Percentiles rank a stretch among this genome's conserved stretches.
Evolutionary conservation across 805 yeast genomes (phyloP).

Genomic region (Yueomyces sp.): DNA sequence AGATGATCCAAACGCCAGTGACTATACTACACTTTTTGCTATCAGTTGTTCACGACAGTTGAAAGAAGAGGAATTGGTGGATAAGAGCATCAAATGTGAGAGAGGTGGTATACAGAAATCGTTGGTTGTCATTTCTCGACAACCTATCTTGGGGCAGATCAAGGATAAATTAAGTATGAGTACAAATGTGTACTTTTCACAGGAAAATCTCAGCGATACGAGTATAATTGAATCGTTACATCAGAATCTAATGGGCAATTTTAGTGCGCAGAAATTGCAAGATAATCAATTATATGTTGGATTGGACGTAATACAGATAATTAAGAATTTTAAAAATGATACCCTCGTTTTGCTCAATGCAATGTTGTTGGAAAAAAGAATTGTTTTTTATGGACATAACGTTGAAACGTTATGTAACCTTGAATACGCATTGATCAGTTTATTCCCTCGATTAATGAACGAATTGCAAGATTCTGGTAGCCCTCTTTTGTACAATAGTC

Average conservation of each 20-base stretch:
- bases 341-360: slow-evolving; percentile 63
- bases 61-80: slow-evolving; percentile 42
- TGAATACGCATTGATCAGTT: slow-evolving; percentile 71
- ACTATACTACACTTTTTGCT: slow-evolving; percentile 72
- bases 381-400: slow-evolving; percentile 67
- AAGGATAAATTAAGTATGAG: slow-evolving; percentile 84
- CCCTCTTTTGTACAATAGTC: slow-evolving; percentile 47
- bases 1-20: slow-evolving; percentile 19
- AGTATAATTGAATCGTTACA: slow-evolving; percentile 55
- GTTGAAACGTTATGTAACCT: slow-evolving; percentile 69
- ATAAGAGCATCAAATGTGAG: slow-evolving; percentile 50
- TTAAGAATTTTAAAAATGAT: slow-evolving; percentile 44
- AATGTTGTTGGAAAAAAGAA: slow-evolving; percentile 56
- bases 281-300: slow-evolving; percentile 46
- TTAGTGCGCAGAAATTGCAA: slow-evolving; percentile 16
- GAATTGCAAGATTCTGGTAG: slow-evolving; percentile 69
- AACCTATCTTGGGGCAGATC: slow-evolving; percentile 79
- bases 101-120: slow-evolving; percentile 87
- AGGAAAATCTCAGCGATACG: slow-evolving; percentile 61
- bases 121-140: slow-evolving; percentile 70
- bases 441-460: slow-evolving; percentile 69
- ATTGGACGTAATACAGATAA: slow-evolving; percentile 51
- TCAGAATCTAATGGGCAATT: slow-evolving; percentile 43
- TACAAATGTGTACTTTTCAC: slow-evolving; percentile 75
- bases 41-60: slow-evolving; percentile 88